Conservation (phyloP, 805 yeast species). For the Pichia manshurica region DNA sequence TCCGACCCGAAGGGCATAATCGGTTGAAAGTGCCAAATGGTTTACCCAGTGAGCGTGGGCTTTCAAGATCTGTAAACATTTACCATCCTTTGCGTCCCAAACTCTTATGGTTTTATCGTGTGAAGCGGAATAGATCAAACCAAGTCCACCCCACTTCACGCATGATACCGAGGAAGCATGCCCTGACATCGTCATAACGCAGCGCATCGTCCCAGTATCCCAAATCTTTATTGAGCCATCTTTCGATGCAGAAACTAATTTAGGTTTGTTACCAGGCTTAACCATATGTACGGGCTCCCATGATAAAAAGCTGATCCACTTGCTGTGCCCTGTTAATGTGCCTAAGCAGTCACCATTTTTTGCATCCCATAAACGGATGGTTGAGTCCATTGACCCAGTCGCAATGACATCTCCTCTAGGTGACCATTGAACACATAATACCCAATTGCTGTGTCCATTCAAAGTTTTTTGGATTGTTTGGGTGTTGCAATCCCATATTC, state of each 20-base stretch:
- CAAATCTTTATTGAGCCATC: constrained; percentile 87
- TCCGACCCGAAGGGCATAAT: constrained; percentile 79
- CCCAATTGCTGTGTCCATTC: constrained; percentile 89
- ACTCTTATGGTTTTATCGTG: constrained; percentile 92
- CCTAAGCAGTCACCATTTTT: constrained; percentile 60
- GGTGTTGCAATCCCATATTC: constrained; percentile 95
- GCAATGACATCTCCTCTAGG: constrained; percentile 90
- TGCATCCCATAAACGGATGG: constrained; percentile 84
- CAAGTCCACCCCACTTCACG: constrained; percentile 95
- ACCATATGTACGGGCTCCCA: constrained; percentile 95
- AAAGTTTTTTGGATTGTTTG: constrained; percentile 83
- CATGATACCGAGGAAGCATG: constrained; percentile 88
- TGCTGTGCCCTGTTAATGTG: constrained; percentile 72
- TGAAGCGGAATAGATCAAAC: constrained; percentile 81
- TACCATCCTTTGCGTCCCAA: constrained; percentile 82
- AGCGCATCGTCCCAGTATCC: constrained; percentile 70
- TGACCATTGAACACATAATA: constrained; percentile 82
- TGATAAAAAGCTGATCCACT: constrained; percentile 82
- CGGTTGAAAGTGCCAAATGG: constrained; percentile 87
- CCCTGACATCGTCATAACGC: constrained; percentile 71
- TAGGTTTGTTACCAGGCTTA: constrained; percentile 55
- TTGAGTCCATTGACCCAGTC: constrained; percentile 93
- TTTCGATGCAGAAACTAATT: constrained; percentile 82
- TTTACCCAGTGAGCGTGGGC: constrained; percentile 98
- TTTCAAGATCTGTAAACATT: constrained; percentile 68